phyloP scores from a whole-genome alignment of 2,329 filamentous ascomycete species.

The Rasamsonia emersonii region DNA sequence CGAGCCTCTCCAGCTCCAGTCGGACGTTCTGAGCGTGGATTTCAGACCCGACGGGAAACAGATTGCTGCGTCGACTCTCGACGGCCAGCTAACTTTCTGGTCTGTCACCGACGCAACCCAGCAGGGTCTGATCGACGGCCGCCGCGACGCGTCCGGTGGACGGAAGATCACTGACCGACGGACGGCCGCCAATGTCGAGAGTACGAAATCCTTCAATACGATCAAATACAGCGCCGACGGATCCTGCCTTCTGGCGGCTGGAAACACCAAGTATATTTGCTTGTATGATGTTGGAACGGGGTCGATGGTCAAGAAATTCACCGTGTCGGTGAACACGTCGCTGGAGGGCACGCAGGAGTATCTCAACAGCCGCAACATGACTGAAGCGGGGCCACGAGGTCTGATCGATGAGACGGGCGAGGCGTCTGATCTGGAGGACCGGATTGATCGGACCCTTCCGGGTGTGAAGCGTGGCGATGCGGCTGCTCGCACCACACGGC shows the following conservation, averaged over 20 bases:
- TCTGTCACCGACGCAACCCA: slow-evolving; percentile 81
- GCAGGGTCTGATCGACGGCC: slow-evolving; percentile 75
- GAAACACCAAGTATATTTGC: slow-evolving; percentile 98
- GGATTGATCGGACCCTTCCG: slow-evolving; percentile 69
- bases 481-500: slow-evolving; percentile 63
- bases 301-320: slow-evolving; percentile 88
- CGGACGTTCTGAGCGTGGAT: slow-evolving; percentile 79
- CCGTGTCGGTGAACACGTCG: slow-evolving; percentile 90
- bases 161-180: slow-evolving; percentile 79
- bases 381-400: slow-evolving; percentile 75
- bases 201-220: slow-evolving; percentile 81
- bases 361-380: slow-evolving; percentile 83
- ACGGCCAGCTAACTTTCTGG: slow-evolving; percentile 95
- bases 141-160: slow-evolving; percentile 86
- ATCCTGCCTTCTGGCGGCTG: slow-evolving; percentile 77
- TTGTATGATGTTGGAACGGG: slow-evolving; percentile 91
- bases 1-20: slow-evolving; percentile 83
- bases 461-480: slow-evolving; percentile 84
- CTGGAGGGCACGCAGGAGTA: slow-evolving; percentile 95
- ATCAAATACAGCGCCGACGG: slow-evolving; percentile 91
- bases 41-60: slow-evolving; percentile 87
- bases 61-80: slow-evolving; percentile 81
- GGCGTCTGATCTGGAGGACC: slow-evolving; percentile 78
- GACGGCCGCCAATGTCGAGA: slow-evolving; percentile 81
- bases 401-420: slow-evolving; percentile 86